Evolutionary conservation across 73 alveolate genomes (phyloP), one percentile per base, ranked within the genome.

Genomic region (Paramecium sonneborni): DNA sequence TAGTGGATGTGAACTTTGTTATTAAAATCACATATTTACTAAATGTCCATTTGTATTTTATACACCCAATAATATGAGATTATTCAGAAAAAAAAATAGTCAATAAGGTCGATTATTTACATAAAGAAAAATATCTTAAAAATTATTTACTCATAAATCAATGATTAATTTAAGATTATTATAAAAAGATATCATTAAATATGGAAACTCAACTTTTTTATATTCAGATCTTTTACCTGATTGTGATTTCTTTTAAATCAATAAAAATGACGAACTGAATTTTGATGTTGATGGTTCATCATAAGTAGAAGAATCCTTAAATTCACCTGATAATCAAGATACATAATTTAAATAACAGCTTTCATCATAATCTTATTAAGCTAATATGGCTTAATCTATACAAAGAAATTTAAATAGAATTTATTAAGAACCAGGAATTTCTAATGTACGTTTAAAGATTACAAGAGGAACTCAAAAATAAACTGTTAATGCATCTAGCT

Each of bases 1-100:
- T 79, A 30, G 46, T 39, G 90, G 90, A 79, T 79, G 90, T 41
- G 90, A 79, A 79, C 44, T 79, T 24, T 79, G 90, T 79, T 39
- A 43, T 44, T 14, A 79, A 41, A 79, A 44, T 79, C 90, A 79
- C 15, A 41, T 21, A 9, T 79, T 79, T 44, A 79, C 72, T 6
- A 43, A 79, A 24, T 79, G 90, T 79, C 90, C 90, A 12, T 79
- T 79, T 44, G 90, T 79, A 0, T 79, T 79, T 21, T 79, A 79
- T 23, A 43, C 74, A 2, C 90, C 90, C 11, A 79, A 79, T 24
- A 62, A 32, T 62, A 32, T 62, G 39, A 62, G 44, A 62, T 30
- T 62, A 32, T 62, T 26, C 34, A 62, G 24, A 15, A 62, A 62
- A 62, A 62, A 62, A 12, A 24, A 26, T 62, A 62, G 7, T 32